Conservation (phyloP, 169 alveolate genomes). For the Eimeria necatrix region DNA sequence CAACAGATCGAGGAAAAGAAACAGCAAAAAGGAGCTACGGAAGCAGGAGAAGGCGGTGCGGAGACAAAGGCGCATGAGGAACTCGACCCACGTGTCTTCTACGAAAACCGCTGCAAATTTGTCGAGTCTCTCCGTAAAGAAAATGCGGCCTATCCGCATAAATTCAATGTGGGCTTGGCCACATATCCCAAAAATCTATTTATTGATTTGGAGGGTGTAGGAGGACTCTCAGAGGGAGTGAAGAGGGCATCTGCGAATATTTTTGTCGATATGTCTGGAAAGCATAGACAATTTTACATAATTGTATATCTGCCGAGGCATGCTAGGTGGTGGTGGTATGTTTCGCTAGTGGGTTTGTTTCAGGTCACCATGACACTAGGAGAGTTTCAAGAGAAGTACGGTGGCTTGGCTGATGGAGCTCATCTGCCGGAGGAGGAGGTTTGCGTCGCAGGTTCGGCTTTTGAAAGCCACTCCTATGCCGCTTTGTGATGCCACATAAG, state of each 20-base stretch:
- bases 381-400: slow-evolving; percentile 87
- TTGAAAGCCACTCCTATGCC: neutral
- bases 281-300: neutral
- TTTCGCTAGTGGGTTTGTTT: neutral
- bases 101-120: slow-evolving; percentile 83
- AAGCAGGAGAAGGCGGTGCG: neutral
- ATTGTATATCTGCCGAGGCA: too few species aligned
- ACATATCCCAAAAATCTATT: too few species aligned
- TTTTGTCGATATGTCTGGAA: neutral
- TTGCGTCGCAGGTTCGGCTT: slow-evolving; percentile 92
- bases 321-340: too few species aligned
- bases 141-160: slow-evolving; percentile 60
- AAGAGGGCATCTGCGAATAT: neutral
- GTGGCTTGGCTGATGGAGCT: slow-evolving; percentile 87
- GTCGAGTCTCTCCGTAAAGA: slow-evolving; percentile 72
- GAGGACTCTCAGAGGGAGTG: neutral
- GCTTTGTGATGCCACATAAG: neutral
- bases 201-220: too few species aligned
- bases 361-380: slow-evolving; percentile 46
- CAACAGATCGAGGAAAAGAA: slow-evolving; percentile 60
- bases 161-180: slow-evolving; percentile 17
- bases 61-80: slow-evolving; percentile 77
- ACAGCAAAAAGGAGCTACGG: slow-evolving; percentile 3
- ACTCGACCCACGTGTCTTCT: slow-evolving; percentile 86
- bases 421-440: slow-evolving; percentile 86